phyloP scores from a whole-genome alignment of 1,284 basidiomycete genomes.

The Exobasidium cylindrosporum region DNA sequence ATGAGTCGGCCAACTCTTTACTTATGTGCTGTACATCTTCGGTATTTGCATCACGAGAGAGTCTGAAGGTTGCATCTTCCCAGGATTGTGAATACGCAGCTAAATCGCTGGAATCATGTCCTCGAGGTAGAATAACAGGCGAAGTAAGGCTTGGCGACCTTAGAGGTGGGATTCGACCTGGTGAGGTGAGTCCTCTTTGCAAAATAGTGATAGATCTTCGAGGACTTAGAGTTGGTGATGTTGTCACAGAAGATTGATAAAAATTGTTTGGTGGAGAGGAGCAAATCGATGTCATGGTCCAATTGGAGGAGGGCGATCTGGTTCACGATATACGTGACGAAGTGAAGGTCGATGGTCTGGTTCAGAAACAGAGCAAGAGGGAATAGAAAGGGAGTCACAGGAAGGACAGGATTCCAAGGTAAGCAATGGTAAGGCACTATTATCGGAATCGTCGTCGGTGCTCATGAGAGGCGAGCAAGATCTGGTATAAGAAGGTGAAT shows the following conservation, averaged over 20 bases:
- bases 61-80: background rate
- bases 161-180: background rate
- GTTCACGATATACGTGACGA: background rate
- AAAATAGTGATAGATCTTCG: background rate
- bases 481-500: background rate
- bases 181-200: background rate
- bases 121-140: background rate
- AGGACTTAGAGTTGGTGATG: constrained; percentile 4
- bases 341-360: background rate
- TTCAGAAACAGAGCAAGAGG: background rate
- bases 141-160: background rate
- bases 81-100: background rate
- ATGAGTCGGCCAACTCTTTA: background rate
- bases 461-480: constrained; percentile 12
- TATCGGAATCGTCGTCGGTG: constrained; percentile 11
- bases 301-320: constrained; percentile 1
- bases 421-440: constrained; percentile 2
- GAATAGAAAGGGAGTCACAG: background rate
- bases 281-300: constrained; percentile 10
- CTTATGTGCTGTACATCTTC: background rate
- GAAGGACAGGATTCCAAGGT: background rate
- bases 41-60: background rate
- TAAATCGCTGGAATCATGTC: constrained; percentile 10
- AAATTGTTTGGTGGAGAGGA: background rate
- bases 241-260: constrained; percentile 4